Conservation (phyloP, 345 rosid genomes). For the Bruguiera sexangula region DNA sequence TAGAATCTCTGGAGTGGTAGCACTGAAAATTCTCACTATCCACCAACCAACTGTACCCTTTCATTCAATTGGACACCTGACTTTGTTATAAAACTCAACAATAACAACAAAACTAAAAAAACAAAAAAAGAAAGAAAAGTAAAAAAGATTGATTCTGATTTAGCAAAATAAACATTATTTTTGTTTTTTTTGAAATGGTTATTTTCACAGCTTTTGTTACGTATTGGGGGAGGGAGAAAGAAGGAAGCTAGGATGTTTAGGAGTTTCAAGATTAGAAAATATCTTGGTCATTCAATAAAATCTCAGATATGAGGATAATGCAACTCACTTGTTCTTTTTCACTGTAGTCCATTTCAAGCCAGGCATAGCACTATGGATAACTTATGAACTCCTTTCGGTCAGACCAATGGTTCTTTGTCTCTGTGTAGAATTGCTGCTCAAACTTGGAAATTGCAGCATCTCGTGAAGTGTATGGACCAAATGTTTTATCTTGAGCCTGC, state of each 20-base stretch:
- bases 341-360: conserved; percentile 81
- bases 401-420: conserved; percentile 66
- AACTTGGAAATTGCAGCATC: conserved; percentile 56
- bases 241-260: too few relatives aligned
- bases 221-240: too few relatives aligned
- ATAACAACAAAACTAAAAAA: too few relatives aligned
- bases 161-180: not conserved
- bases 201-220: too few relatives aligned
- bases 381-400: conserved; percentile 51
- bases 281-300: conserved; percentile 2
- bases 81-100: not conserved
- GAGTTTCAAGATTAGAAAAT: not conserved
- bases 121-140: not conserved
- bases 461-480: conserved; percentile 57
- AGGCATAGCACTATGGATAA: conserved; percentile 59
- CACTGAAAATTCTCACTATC: not conserved
- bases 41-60: not conserved
- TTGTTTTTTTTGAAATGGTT: not conserved
- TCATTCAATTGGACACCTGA: not conserved
- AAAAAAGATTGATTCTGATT: not conserved
- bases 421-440: conserved; percentile 54
- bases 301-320: conserved; percentile 3
- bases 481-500: conserved; percentile 73
- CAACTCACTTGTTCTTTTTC: conserved; percentile 50
- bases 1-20: not conserved